Conservation (phyloP, 768 basidiomycete genomes). For the Clavulina sp. region DNA sequence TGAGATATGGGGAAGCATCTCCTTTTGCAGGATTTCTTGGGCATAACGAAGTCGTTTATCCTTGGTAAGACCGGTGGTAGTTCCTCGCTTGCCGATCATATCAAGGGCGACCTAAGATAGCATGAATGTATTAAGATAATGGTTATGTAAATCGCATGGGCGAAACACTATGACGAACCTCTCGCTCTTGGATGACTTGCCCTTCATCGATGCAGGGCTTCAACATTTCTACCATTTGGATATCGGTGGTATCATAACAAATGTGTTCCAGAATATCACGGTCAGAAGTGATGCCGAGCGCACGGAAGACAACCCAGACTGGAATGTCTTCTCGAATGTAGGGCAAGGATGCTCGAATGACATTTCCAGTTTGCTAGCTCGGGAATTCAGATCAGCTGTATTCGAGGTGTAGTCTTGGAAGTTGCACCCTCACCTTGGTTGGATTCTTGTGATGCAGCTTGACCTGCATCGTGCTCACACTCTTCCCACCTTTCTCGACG, state of each 20-base stretch:
- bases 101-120: constrained; percentile 61
- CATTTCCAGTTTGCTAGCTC: no score
- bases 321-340: constrained; percentile 98
- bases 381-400: no score
- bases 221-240: constrained; percentile 92
- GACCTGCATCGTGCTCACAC: constrained; percentile 92
- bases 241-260: constrained; percentile 92
- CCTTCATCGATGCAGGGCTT: constrained; percentile 98
- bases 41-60: constrained; percentile 92
- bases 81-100: constrained; percentile 96
- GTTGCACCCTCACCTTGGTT: constrained; percentile 72
- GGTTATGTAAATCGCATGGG: constrained; percentile 2
- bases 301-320: constrained; percentile 97
- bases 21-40: constrained; percentile 94
- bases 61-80: constrained; percentile 76
- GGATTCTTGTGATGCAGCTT: constrained; percentile 89
- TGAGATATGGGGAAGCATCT: constrained; percentile 94
- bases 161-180: constrained; percentile 30
- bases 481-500: constrained; percentile 96
- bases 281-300: constrained; percentile 92
- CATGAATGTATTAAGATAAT: constrained; percentile 8
- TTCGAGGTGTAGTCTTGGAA: no score
- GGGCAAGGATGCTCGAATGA: constrained; percentile 93
- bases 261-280: constrained; percentile 96
- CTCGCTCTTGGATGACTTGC: constrained; percentile 94